Evolutionary conservation across 805 yeast species (phyloP).

Genomic region (Zygosaccharomyces siamensis): DNA sequence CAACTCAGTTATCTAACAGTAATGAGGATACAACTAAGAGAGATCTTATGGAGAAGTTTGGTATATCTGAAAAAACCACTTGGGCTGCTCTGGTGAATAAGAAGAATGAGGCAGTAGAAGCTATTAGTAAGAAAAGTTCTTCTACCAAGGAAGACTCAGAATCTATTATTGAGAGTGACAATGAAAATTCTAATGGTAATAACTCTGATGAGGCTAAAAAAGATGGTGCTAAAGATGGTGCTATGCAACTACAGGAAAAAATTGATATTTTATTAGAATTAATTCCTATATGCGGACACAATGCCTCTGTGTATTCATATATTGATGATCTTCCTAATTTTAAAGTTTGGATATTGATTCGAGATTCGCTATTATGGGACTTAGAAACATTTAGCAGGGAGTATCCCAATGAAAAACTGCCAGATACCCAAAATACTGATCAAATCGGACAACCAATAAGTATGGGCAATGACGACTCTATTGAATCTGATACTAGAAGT

Average conservation of each 20-base stretch:
- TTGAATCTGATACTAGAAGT: conserved; percentile 20
- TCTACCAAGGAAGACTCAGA: not conserved
- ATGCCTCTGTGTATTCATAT: conserved; percentile 30
- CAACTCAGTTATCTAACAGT: conserved; percentile 7
- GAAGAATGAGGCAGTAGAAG: conserved; percentile 9
- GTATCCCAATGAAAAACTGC: conserved; percentile 1
- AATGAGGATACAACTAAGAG: conserved; percentile 20
- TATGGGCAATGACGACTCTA: conserved; percentile 1
- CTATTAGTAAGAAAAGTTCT: conserved; percentile 6
- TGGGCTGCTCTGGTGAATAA: conserved; percentile 31
- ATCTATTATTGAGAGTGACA: not conserved
- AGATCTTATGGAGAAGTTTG: conserved; percentile 29
- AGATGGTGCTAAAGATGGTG: conserved; percentile 9
- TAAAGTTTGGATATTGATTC: conserved; percentile 32
- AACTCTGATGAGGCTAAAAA: conserved; percentile 3
- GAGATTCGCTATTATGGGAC: conserved; percentile 34
- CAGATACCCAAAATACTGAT: conserved; percentile 1
- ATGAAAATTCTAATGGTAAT: not conserved
- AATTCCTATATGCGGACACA: conserved; percentile 30
- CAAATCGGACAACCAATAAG: not conserved
- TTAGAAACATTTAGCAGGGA: conserved; percentile 19
- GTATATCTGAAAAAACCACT: conserved; percentile 31
- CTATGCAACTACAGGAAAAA: conserved; percentile 12
- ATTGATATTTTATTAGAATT: conserved; percentile 26
- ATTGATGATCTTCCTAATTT: conserved; percentile 31